Evolutionary conservation across 208 protist species (phyloP).

Genomic region (Leishmania turanica): DNA sequence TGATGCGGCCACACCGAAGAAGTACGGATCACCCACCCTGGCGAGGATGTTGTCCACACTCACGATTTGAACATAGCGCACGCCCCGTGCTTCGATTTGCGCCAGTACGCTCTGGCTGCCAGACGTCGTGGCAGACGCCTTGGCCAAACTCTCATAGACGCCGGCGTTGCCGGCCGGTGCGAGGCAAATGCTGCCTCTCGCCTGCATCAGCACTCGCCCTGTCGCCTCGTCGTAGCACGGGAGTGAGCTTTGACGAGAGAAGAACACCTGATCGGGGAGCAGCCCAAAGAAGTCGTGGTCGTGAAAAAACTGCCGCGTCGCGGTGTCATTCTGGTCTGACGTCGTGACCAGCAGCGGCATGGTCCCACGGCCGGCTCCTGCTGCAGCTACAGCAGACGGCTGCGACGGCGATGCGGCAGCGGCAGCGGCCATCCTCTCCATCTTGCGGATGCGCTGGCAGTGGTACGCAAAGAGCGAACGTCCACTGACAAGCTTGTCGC

Average conservation of each 20-base stretch:
- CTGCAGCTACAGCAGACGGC: background rate
- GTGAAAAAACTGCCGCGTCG: constrained; percentile 94
- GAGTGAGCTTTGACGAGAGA: constrained; percentile 94
- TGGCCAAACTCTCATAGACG: constrained; percentile 79
- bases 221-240: constrained; percentile 92
- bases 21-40: constrained; percentile 93
- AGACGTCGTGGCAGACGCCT: background rate
- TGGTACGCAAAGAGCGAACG: constrained; percentile 97
- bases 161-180: constrained; percentile 98
- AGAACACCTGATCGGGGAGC: constrained; percentile 82
- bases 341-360: constrained; percentile 97
- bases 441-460: constrained; percentile 90
- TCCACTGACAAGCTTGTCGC: constrained; percentile 49
- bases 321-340: constrained; percentile 91
- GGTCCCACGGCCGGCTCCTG: constrained; percentile 2
- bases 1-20: constrained; percentile 90
- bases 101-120: constrained; percentile 57
- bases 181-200: constrained; percentile 57
- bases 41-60: constrained; percentile 98
- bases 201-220: constrained; percentile 94
- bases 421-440: constrained; percentile 78
- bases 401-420: background rate
- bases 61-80: constrained; percentile 95
- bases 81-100: constrained; percentile 79
- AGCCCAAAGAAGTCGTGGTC: constrained; percentile 96